Evolutionary conservation across 2,329 filamentous ascomycete genomes (phyloP), one percentile per base, ranked within the genome.

Genomic region (Cordyceps farinosa): DNA sequence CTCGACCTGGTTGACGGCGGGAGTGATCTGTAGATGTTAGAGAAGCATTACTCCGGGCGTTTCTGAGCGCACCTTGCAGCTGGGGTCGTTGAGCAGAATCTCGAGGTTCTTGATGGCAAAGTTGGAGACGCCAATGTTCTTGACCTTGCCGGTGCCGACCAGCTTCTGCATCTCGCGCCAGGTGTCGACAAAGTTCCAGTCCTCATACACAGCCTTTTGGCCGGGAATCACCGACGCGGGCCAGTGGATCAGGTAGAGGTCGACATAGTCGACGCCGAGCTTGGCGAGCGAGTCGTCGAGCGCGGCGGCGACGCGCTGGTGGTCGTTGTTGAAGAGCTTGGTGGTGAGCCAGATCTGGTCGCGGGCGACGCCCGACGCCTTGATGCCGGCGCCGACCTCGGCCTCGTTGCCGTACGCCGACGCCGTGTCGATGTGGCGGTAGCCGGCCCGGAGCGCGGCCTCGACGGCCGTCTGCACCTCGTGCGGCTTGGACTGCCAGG

Each of bases 151-250:
- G 52, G 83, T 84, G 22, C 76, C 84, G 44, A 84, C 77, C 45
- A 90, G 78, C 80, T 88, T 88, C 77, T 89, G 85, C 79, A 89
- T 78, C 78, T 88, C 87, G 65, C 81, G 79, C 85, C 84, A 96
- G 32, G 91, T 95, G 77, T 95, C 87, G 70, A 90, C 81, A 76
- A 90, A 94, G 78, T 91, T 84, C 90, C 91, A 94, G 79, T 92
- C 90, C 38, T 85, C 80, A 66, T 87, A 84, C 73, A 89, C 85
- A 80, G 90, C 90, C 76, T 82, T 87, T 45, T 90, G 82, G 57
- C 79, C 76, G 3, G 87, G 86, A 68, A 86, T 83, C 59, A 84
- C 87, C 34, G 84, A 87, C 64, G 80, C 84, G 22, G 88, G 89
- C 88, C 87, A 91, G 76, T 91, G 87, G 77, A 90, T 88, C 51